These are phyloP conservation scores for Komagataella mondaviorum DNA, from an alignment of 805 yeast genomes.

Conservation along the genomic window DNA sequence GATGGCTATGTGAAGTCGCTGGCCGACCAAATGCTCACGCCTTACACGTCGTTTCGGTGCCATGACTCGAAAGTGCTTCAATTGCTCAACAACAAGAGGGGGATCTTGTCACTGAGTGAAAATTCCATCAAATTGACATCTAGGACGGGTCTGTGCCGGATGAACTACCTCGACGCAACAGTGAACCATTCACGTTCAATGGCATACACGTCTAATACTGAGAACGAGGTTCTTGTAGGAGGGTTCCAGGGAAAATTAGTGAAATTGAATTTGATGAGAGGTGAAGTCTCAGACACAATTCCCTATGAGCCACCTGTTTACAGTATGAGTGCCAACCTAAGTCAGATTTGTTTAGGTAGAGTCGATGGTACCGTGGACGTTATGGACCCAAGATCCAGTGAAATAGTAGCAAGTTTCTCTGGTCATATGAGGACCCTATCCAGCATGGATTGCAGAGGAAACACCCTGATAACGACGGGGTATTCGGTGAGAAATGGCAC, in stretches of 20 bases:
- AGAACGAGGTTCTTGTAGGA: slow-evolving; percentile 30
- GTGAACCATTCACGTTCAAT: slow-evolving; percentile 20
- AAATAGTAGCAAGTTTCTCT: slow-evolving; percentile 35
- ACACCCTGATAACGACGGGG: slow-evolving; percentile 70
- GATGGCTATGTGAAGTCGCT: slow-evolving; percentile 33
- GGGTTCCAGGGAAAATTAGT: slow-evolving; percentile 23
- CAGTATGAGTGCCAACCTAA: slow-evolving; percentile 31
- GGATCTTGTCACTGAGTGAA: slow-evolving; percentile 42
- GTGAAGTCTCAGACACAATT: slow-evolving; percentile 19
- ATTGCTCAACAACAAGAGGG: slow-evolving; percentile 39
- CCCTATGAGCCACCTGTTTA: slow-evolving; percentile 31
- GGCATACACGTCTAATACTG: slow-evolving; percentile 26
- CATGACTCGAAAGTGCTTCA: slow-evolving; percentile 37
- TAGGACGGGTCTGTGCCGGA: slow-evolving; percentile 39
- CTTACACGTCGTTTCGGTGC: slow-evolving; percentile 46
- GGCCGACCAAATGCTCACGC: slow-evolving; percentile 31
- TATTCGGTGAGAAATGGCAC: slow-evolving; percentile 51
- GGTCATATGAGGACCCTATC: slow-evolving; percentile 52
- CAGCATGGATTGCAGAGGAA: slow-evolving; percentile 52
- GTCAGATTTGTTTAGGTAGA: slow-evolving; percentile 43
- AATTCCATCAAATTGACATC: slow-evolving; percentile 38
- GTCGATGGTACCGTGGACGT: slow-evolving; percentile 50
- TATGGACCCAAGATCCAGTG: slow-evolving; percentile 37
- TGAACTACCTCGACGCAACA: slow-evolving; percentile 13
- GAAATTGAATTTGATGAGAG: slow-evolving; percentile 27